phyloP scores from a whole-genome alignment of 495 filamentous ascomycete genomes.

The Hypoxylon crocopeplum region DNA sequence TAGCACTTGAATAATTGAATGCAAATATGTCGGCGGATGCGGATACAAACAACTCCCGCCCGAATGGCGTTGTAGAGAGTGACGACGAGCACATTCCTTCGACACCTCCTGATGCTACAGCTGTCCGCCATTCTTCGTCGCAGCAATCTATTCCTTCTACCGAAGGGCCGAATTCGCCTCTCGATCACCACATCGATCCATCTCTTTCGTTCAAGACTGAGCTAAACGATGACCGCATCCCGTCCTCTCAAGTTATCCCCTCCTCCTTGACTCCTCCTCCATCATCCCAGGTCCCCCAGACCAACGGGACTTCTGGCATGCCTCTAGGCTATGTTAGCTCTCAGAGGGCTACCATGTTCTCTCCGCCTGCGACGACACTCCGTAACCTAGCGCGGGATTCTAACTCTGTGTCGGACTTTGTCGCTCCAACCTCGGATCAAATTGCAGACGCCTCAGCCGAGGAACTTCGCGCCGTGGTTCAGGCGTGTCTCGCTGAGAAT shows the following conservation, averaged over 20 bases:
- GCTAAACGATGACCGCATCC: slow-evolving; percentile 45
- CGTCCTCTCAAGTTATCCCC: slow-evolving; percentile 47
- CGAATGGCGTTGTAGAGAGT: slow-evolving; percentile 34
- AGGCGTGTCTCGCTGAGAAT: slow-evolving; percentile 61
- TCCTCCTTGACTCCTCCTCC: slow-evolving; percentile 75
- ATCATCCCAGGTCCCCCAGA: slow-evolving; percentile 67
- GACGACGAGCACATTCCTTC: slow-evolving; percentile 48
- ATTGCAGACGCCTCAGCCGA: slow-evolving; percentile 65
- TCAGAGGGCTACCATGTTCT: slow-evolving; percentile 52
- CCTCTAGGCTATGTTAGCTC: slow-evolving; percentile 53
- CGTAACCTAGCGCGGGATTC: slow-evolving; percentile 57
- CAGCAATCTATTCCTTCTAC: slow-evolving; percentile 55
- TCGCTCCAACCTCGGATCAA: slow-evolving; percentile 67
- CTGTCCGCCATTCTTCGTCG: slow-evolving; percentile 38
- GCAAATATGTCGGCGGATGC: slow-evolving; percentile 35
- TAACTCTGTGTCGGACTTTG: slow-evolving; percentile 56
- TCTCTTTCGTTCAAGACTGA: slow-evolving; percentile 48
- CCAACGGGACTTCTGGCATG: slow-evolving; percentile 42
- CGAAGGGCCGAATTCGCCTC: slow-evolving; percentile 51
- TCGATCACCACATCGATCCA: slow-evolving; percentile 42
- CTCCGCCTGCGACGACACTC: slow-evolving; percentile 64
- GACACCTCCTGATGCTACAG: slow-evolving; percentile 47
- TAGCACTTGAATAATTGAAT: background rate
- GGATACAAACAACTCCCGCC: slow-evolving; percentile 26
- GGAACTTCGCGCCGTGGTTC: slow-evolving; percentile 64